Percentiles rank a stretch among this genome's conserved stretches.
Evolutionary conservation across 1,284 basidiomycete species (phyloP).

Genomic region (Stereum hirsutum): DNA sequence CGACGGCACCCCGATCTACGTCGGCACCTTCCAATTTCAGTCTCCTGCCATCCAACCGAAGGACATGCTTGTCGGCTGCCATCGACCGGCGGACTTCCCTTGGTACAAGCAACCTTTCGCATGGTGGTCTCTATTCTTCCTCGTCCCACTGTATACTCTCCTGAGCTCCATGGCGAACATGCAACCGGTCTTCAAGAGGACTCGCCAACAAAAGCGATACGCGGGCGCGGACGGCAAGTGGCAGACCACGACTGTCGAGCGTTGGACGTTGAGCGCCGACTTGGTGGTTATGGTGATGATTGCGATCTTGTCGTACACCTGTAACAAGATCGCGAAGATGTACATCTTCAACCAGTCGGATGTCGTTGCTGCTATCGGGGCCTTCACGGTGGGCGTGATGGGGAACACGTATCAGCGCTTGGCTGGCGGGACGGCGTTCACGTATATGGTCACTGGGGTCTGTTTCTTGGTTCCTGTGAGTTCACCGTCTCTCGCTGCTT

Average conservation of each 20-base stretch:
- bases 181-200: constrained; percentile 67
- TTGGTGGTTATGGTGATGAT: constrained; percentile 82
- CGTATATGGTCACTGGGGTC: constrained; percentile 83
- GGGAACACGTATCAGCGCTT: constrained; percentile 80
- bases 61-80: constrained; percentile 59
- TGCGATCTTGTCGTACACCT: constrained; percentile 69
- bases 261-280: too few relatives aligned
- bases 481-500: constrained; percentile 11
- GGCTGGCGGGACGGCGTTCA: constrained; percentile 84
- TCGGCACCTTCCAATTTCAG: constrained; percentile 71
- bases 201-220: too few relatives aligned
- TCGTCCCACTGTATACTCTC: constrained; percentile 77
- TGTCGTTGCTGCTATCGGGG: constrained; percentile 77
- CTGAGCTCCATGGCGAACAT: constrained; percentile 69
- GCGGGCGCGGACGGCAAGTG: too few relatives aligned
- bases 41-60: constrained; percentile 31
- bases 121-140: constrained; percentile 65
- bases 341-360: constrained; percentile 84
- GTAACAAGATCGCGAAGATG: constrained; percentile 74
- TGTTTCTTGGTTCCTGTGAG: constrained; percentile 77
- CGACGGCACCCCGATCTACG: constrained; percentile 36
- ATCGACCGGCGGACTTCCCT: constrained; percentile 48
- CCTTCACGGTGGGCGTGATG: constrained; percentile 75
- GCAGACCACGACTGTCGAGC: too few relatives aligned
- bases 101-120: constrained; percentile 81